Evolutionary conservation across 768 basidiomycete species (phyloP), one percentile per base, ranked within the genome.

Genomic region (Amyloporia xantha): DNA sequence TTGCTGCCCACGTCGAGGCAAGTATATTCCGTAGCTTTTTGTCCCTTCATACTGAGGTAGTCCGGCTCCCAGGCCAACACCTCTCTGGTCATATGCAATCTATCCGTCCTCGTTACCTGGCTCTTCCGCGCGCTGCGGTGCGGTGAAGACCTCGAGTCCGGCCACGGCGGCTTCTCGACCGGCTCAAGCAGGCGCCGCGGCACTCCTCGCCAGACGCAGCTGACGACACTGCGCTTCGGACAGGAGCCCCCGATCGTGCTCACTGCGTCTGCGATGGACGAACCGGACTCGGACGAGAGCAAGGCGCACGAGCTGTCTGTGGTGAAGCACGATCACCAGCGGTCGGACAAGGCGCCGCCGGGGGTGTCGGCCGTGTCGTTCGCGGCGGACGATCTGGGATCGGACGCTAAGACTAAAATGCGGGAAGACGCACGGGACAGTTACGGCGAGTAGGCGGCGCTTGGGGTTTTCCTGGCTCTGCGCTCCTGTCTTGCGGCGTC

Each of bases 101-200:
- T 56, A 41, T 49, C 55, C 35, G 55, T 56, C 25, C 55, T 56
- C 40, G 46, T 51, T 4, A 39, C 52, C 17, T 56, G 55, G 55
- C 12, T 48, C 24, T 35, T 47, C 30, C 55, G 55, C 49, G 40
- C 37, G 6, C 7, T 56, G 23, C 46, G 51, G 23, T 37, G 48
- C 48, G 10, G 44, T 21, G 47, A 42, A 5, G 54, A 51, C 43
- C 48, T 48, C 48, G 54, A 55, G 28, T 35, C 44, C 25, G 26
- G 9, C 24, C 17, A 30, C 21, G 24, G 20, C 17, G 30, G 20
- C 37, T 20, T 36, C n/a, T 37, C 48, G n/a, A 27, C 33, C 10
- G 33, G 40, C 25, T 19, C 45, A 21, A 27, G 17, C 25, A 20
- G 35, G 13, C 41, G 26, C 39, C 40, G 20, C 28, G 15, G 30